Conservation (phyloP, 345 rosid species). For the Eucalyptus shirleyi region DNA sequence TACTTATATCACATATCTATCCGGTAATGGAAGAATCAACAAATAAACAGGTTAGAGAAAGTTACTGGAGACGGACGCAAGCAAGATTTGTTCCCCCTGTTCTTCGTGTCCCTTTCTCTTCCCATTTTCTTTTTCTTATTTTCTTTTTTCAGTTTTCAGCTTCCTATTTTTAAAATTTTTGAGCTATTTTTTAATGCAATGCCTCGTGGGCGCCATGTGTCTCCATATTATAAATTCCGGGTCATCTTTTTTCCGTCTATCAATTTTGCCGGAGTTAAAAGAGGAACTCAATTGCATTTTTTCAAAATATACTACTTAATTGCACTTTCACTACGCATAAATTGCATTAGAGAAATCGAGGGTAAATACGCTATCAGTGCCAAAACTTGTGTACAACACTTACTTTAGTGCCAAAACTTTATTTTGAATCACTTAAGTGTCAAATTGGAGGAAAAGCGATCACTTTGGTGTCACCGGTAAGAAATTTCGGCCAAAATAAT, state of each 20-base stretch:
- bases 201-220: neutral
- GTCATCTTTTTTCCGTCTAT: neutral
- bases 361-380: too few relatives aligned
- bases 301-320: neutral
- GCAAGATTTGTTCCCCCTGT: neutral
- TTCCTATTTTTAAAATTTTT: neutral
- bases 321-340: accelerated
- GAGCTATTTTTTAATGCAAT: neutral
- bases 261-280: neutral
- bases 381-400: too few relatives aligned
- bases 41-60: neutral
- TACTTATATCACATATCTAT: neutral
- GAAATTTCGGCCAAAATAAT: too few relatives aligned
- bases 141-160: neutral
- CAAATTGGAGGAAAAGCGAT: too few relatives aligned
- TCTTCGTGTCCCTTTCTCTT: neutral
- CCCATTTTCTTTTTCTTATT: neutral
- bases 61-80: neutral
- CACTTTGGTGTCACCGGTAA: too few relatives aligned
- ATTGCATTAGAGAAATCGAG: neutral
- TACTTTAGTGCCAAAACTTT: too few relatives aligned
- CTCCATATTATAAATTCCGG: neutral
- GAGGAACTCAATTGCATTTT: neutral
- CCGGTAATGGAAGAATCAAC: neutral
- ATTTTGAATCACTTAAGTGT: too few relatives aligned